phyloP scores from a whole-genome alignment of 2,329 filamentous ascomycete species.

The Pseudonectria buxi region DNA sequence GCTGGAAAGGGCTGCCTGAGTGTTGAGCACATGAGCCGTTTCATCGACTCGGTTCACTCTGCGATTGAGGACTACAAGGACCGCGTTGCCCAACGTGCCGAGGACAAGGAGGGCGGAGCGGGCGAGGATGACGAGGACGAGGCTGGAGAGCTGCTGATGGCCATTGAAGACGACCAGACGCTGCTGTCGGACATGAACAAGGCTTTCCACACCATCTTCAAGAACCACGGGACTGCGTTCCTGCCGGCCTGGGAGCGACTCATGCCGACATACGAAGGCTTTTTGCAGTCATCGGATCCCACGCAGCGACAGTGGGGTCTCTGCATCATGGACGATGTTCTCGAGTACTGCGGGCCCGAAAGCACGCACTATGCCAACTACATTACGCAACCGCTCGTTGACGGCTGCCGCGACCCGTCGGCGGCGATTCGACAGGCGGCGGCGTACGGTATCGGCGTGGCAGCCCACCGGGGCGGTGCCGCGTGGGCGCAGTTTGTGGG shows the following conservation, averaged over 20 bases:
- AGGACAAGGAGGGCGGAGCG: constrained; percentile 67
- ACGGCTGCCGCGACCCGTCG: constrained; percentile 77
- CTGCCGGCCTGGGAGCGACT: constrained; percentile 82
- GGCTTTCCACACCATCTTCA: constrained; percentile 98
- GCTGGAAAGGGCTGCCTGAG: constrained; percentile 79
- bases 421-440: constrained; percentile 93
- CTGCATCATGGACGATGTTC: constrained; percentile 96
- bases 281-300: constrained; percentile 72
- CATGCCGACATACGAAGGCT: constrained; percentile 76
- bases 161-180: constrained; percentile 95
- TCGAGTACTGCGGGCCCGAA: constrained; percentile 90
- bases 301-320: constrained; percentile 98
- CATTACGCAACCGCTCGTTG: constrained; percentile 79
- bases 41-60: constrained; percentile 78
- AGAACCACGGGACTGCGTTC: constrained; percentile 83
- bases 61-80: constrained; percentile 90
- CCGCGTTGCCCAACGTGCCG: constrained; percentile 73
- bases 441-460: constrained; percentile 91
- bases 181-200: constrained; percentile 99
- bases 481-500: constrained; percentile 85
- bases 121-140: constrained; percentile 87
- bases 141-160: constrained; percentile 77
- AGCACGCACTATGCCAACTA: constrained; percentile 81
- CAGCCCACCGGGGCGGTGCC: constrained; percentile 83
- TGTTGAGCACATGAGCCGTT: constrained; percentile 71